Evolutionary conservation across 257 asterid genomes (phyloP), one percentile per base, ranked within the genome.

Genomic region (Solanum neorickii): DNA sequence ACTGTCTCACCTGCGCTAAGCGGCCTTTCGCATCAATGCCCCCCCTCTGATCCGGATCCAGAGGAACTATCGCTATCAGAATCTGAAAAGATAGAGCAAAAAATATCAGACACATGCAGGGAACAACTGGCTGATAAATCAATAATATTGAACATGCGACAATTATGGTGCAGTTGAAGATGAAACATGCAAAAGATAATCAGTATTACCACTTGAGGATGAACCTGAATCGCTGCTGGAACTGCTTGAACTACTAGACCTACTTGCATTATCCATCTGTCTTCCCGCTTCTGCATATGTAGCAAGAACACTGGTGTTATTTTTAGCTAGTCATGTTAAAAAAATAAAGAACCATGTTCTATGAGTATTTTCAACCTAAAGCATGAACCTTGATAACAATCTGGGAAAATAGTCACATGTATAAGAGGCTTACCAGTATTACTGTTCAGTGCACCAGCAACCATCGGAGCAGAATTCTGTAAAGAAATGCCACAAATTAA

Each of bases 41-140:
- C 90, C 9, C 92, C 93, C 83, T 93, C 94, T 13, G 93, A 91
- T 83, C 91, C 94, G 77, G 88, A 87, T 59, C 82, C 92, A 18
- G 94, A 94, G 89, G 94, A 92, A 83, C 94, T 91, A 66, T 90
- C 95, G n/a, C 93, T 93, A 83, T 92, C 96, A 3, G 94, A 91
- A 89, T 92, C 96, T 94, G 92, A 68, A 69, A 88, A 86, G 60
- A n/a, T 12, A 27, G 86, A n/a, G n/a, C 70, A 62, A 9, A 52
- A 66, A 15, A 73, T 75, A 49, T 86, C 37, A 86, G 35, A 73
- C 18, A 86, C 66, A 10, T 52, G 46, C 69, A 29, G 68, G 18
- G 69, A 80, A 80, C 85, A 16, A 49, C 44, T 49, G 85, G 85
- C 44, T 47, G 44, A 68, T 29, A 47, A 49, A 82, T 82, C 46